A percentile compares a stretch with the other conserved stretches of the same genome.
Evolutionary conservation across 768 basidiomycete genomes (phyloP).

Genomic region (Lyophyllum semitale): DNA sequence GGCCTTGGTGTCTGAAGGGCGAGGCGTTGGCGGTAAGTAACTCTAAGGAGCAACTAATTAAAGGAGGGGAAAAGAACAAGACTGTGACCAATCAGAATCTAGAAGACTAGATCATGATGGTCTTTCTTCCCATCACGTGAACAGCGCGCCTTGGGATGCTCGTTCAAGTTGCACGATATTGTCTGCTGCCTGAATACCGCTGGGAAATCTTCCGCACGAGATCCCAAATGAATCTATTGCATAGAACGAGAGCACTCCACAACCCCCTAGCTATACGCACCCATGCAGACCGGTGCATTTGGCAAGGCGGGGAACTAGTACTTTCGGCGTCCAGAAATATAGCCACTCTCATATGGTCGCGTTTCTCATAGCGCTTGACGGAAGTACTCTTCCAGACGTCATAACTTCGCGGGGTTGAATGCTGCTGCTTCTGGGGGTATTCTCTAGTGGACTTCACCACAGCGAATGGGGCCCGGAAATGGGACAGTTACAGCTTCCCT

Average conservation of each 20-base stretch:
- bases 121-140: conserved; percentile 48
- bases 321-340: conserved; percentile 50
- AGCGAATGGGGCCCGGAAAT: no score
- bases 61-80: no score
- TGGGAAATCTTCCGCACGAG: no score
- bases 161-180: no score
- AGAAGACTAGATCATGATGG: conserved; percentile 56
- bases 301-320: conserved; percentile 58
- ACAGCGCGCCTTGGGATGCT: conserved; percentile 52
- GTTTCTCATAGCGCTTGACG: conserved; percentile 39
- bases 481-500: no score
- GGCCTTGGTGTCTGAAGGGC: neutral
- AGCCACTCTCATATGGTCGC: conserved; percentile 61
- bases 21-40: no score
- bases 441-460: no score
- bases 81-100: neutral
- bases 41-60: no score
- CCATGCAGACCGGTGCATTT: conserved; percentile 55
- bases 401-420: conserved; percentile 55
- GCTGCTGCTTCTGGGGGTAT: conserved; percentile 48
- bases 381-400: conserved; percentile 50
- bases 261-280: conserved; percentile 49
- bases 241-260: no score
- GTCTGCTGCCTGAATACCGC: no score
- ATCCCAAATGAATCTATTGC: no score